Base-by-base conservation (phyloP, 331 rosid species). In the Malus hybrid region DNA sequence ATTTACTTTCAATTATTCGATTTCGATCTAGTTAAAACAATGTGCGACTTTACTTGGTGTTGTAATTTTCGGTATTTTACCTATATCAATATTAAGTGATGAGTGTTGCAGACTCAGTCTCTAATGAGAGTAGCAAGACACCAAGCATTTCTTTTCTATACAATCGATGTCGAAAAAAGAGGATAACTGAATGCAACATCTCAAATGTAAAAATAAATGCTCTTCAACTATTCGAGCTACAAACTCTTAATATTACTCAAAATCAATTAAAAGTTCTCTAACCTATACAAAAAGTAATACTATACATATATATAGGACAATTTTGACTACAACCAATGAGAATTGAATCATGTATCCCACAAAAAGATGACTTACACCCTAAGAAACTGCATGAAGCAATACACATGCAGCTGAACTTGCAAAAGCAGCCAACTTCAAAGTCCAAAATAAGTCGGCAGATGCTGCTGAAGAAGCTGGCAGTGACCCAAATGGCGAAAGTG, bases 401-500 rank as follows among this genome's bases (percentile, higher is more conserved):
- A 71, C 2, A 34, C 27, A 85, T 55, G 85, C 86, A 65, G 80
- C 88, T 56, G 78, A 80, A 74, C 75, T 76, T 20, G 85, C 83
- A 75, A 88, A 84, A 83, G 62, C 78, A 66, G 80, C 75, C 34
- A 70, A 65, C 60, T 19, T 70, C 28, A 77, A 8, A 59, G 48
- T 69, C 69, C 67, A 78, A 80, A 77, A 78, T 1, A 70, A 18
- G 85, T 63, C 31, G 42, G 61, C 68, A 33, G 88, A 78, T 7
- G 90, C 36, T 7, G 79, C 69, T 46, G 89, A 80, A 54, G 93
- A 75, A 66, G 81, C 81, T 10, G 86, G 91, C 66, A 85, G 14
- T 64, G 90, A 73, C 48, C 84, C 93, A 75, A 77, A 69, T 59
- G 98, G 96, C 12, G 93, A 71, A 42, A 89, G 73, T 22, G 97